A percentile compares a stretch with the other conserved stretches of the same genome.
phyloP scores from a whole-genome alignment of 2,329 filamentous ascomycete species.

The Amauroascus niger region DNA sequence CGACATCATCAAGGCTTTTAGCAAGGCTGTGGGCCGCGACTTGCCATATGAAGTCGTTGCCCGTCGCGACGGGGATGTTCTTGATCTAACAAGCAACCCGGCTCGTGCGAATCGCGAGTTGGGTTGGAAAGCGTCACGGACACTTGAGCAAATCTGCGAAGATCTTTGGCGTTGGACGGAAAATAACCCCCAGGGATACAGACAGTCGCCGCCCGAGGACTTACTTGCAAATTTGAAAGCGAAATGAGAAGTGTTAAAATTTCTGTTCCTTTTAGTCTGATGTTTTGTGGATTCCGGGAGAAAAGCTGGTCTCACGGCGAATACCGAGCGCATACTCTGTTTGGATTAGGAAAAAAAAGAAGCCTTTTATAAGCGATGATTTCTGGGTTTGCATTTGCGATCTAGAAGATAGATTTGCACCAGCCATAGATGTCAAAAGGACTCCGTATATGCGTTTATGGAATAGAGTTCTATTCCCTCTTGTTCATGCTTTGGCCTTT shows the following conservation, averaged over 20 bases:
- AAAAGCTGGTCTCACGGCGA: not conserved
- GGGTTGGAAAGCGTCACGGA: slow-evolving; percentile 81
- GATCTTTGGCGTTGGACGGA: slow-evolving; percentile 95
- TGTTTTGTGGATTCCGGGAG: not conserved
- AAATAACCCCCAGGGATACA: slow-evolving; percentile 93
- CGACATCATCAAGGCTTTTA: slow-evolving; percentile 95
- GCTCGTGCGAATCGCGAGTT: slow-evolving; percentile 79
- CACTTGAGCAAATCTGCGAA: slow-evolving; percentile 83
- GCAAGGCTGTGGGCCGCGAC: slow-evolving; percentile 70
- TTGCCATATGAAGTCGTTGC: slow-evolving; percentile 78
- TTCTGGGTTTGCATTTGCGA: not conserved
- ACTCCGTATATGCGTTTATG: not conserved
- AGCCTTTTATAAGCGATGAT: no score
- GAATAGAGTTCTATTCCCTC: not conserved
- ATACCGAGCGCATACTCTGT: no score
- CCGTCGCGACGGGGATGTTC: slow-evolving; percentile 77
- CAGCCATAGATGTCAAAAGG: not conserved
- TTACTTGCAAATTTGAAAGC: slow-evolving; percentile 49
- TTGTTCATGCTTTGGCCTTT: not conserved
- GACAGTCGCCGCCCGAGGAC: slow-evolving; percentile 77
- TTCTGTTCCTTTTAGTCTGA: not conserved
- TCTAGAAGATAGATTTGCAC: not conserved
- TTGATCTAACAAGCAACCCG: slow-evolving; percentile 90
- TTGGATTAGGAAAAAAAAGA: no score
- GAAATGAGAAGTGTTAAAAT: not conserved